These are phyloP conservation scores for Coemansia sp. DNA, from an alignment of 192 early-diverging fungal species.

Conservation along the genomic window DNA sequence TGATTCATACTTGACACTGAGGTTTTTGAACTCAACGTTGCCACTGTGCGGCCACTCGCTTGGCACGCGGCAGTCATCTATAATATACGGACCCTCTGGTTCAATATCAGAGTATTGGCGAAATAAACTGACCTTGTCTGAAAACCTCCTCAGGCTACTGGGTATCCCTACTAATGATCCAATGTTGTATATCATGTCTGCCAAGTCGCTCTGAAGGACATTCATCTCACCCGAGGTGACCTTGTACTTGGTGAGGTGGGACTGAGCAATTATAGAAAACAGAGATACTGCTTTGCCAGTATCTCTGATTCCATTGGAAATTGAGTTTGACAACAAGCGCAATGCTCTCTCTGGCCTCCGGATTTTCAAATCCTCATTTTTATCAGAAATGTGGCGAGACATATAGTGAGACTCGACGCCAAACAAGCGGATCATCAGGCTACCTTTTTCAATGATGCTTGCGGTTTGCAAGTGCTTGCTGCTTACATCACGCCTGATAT, in stretches of 20 bases:
- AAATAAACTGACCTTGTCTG: constrained; percentile 50
- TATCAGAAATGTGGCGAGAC: constrained; percentile 52
- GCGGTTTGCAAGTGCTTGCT: constrained; percentile 2
- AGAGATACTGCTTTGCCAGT: constrained; percentile 21
- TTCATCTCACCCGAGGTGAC: neutral
- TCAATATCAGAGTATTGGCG: constrained; percentile 61
- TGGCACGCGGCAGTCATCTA: constrained; percentile 32
- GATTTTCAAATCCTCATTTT: constrained; percentile 63
- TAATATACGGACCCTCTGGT: constrained; percentile 28
- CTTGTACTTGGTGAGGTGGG: constrained; percentile 2
- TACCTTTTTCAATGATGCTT: constrained; percentile 58
- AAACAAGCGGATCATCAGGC: constrained; percentile 71
- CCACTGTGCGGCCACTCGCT: constrained; percentile 66
- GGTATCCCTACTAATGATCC: neutral
- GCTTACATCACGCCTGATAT: neutral
- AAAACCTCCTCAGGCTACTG: neutral
- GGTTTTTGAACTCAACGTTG: constrained; percentile 58
- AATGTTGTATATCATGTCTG: neutral
- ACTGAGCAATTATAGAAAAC: constrained; percentile 16
- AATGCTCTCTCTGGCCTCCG: constrained; percentile 60
- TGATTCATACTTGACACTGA: constrained; percentile 64
- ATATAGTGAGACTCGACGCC: constrained; percentile 61
- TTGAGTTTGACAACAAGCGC: constrained; percentile 59
- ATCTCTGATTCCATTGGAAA: constrained; percentile 53
- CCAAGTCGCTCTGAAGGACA: neutral